Percentiles rank a stretch among this genome's conserved stretches.
Evolutionary conservation across 2,329 filamentous ascomycete species (phyloP).

Genomic region (Ascosphaera aggregata): DNA sequence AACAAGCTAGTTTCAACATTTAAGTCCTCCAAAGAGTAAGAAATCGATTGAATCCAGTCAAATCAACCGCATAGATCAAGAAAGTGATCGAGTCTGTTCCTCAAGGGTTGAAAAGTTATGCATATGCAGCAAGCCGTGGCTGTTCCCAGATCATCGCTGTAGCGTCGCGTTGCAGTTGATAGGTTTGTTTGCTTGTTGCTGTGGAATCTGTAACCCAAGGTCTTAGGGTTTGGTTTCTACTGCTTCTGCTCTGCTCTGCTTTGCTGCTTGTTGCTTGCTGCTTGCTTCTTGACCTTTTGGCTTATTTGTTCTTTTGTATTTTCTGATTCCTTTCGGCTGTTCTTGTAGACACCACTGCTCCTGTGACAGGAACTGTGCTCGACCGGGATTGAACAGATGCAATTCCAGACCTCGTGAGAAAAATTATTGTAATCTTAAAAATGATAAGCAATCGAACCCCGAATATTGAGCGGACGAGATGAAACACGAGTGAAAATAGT

Average conservation of each 20-base stretch:
- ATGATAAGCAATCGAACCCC: background rate
- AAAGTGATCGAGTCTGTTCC: background rate
- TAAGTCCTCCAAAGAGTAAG: background rate
- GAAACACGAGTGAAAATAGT: background rate
- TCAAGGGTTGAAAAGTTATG: background rate
- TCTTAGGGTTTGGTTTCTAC: background rate
- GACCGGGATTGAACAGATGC: background rate
- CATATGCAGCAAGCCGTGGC: constrained; percentile 1
- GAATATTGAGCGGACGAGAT: background rate
- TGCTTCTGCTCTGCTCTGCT: background rate
- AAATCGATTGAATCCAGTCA: background rate
- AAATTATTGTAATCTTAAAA: too few species aligned
- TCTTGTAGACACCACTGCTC: background rate
- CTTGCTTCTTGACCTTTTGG: background rate
- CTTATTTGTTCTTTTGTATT: background rate
- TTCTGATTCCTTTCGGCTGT: background rate
- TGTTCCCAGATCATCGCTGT: constrained; percentile 1
- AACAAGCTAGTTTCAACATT: background rate
- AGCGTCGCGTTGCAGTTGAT: background rate
- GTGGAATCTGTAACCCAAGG: background rate
- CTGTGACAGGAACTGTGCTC: background rate
- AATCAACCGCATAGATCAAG: background rate
- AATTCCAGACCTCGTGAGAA: background rate
- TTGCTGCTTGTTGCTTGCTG: background rate
- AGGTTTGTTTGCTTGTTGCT: background rate